Evolutionary conservation across 108 stramenopile species (phyloP), one percentile per base, ranked within the genome.

Genomic region (Mayamaea pseudoterrestris): DNA sequence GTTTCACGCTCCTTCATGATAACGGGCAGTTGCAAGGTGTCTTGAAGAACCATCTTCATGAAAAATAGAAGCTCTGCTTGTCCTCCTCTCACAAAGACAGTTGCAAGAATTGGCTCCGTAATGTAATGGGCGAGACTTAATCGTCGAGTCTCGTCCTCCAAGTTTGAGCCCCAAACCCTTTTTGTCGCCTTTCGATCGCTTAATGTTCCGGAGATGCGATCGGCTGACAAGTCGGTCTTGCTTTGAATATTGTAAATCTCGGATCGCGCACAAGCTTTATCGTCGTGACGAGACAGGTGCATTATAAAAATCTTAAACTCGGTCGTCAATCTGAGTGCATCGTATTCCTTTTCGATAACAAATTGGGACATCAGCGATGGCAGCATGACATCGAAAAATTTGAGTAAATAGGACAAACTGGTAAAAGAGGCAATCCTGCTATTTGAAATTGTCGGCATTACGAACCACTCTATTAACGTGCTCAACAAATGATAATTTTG

Each of bases 51-150:
- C 26, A 35, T 65, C 34, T 50, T 61, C 3, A 64, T 53, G 41
- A 87, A 72, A 40, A 82, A 82, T 7, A 66, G 54, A 24, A 82
- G 60, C 27, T 51, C 66, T 8, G 50, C 40, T 14, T 62, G 58
- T 9, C 57, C 66, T n/a, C 60, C 42, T 40, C 65, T 50, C 14
- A 74, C 46, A 13, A 87, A 63, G 30, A 82, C 35, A 0, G 62
- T 59, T 7, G 80, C 78, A 21, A 87, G 55, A 18, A 82, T 51
- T 11, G 55, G 24, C 22, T 76, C 74, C 8, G 82, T 63, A 12
- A 76, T 49, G 30, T 64, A 50, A 27, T 53, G 65, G 35, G 71
- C 60, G 25, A 67, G 50, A 40, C 74, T 74, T 3, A 86, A 47
- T 7, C 49, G 36, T 44, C 69, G 71, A 9, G 63, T 52, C 41